Conservation (phyloP, 306 rosid genomes). For the Pachyrhizus erosus region DNA sequence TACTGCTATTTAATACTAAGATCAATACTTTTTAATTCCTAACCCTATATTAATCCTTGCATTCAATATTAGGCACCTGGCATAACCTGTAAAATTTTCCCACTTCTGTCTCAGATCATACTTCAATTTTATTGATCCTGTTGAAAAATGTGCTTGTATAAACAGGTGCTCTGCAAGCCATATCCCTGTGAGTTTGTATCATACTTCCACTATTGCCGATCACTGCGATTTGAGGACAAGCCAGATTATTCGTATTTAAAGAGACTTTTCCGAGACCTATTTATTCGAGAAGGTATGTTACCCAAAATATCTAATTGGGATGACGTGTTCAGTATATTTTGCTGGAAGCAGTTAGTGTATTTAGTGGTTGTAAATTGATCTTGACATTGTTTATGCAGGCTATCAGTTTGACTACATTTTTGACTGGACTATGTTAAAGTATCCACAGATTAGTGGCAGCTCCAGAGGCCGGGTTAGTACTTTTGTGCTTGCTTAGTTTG, state of each 20-base stretch:
- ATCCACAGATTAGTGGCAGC: constrained; percentile 73
- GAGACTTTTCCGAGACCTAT: constrained; percentile 94
- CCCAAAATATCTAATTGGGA: constrained; percentile 6
- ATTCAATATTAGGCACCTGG: constrained; percentile 20
- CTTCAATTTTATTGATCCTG: constrained; percentile 29
- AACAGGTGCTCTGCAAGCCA: constrained; percentile 92
- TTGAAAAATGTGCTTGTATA: constrained; percentile 48
- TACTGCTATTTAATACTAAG: not conserved
- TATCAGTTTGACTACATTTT: constrained; percentile 90
- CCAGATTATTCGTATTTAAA: constrained; percentile 97
- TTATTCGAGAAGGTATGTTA: constrained; percentile 88
- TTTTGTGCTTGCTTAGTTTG: constrained; percentile 19
- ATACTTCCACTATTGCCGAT: constrained; percentile 94
- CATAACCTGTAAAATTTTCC: constrained; percentile 22
- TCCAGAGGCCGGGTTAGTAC: constrained; percentile 79
- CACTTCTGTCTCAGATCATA: constrained; percentile 20
- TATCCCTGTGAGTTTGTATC: constrained; percentile 94
- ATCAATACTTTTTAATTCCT: constrained; percentile 3
- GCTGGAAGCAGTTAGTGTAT: not conserved
- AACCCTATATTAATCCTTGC: constrained; percentile 15
- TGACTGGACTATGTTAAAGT: constrained; percentile 90
- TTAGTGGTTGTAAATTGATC: constrained; percentile 26
- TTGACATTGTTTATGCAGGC: constrained; percentile 59
- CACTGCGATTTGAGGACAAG: constrained; percentile 97
- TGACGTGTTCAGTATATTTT: constrained; percentile 18